These are phyloP conservation scores for Penicillium herquei DNA, from an alignment of 495 filamentous ascomycete species.

Conservation along the genomic window DNA sequence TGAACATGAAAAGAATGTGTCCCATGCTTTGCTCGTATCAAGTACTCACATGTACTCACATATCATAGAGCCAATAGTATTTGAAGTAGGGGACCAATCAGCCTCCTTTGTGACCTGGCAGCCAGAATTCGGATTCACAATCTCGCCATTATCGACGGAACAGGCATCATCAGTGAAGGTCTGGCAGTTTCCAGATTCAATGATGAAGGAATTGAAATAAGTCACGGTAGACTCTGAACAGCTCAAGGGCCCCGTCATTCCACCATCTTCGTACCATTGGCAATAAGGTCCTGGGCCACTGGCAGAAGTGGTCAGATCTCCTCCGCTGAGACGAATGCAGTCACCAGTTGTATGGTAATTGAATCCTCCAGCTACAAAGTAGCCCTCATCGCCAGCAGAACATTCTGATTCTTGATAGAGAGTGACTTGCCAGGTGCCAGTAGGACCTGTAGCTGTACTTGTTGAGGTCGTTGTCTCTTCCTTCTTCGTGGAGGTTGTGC, in stretches of 20 bases:
- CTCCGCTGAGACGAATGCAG: slow-evolving; percentile 1
- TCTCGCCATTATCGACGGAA: neutral
- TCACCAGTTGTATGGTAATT: slow-evolving; percentile 1
- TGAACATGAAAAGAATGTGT: neutral
- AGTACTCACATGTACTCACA: neutral
- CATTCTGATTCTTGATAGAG: neutral
- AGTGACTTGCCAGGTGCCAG: neutral
- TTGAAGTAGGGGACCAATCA: neutral
- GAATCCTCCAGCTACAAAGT: slow-evolving; percentile 8
- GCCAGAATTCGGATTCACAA: neutral
- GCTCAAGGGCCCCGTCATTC: neutral
- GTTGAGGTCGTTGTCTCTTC: neutral
- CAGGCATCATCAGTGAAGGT: neutral
- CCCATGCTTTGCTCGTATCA: neutral
- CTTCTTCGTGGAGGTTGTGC: neutral
- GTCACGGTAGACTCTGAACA: neutral
- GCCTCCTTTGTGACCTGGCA: neutral
- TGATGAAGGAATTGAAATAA: neutral
- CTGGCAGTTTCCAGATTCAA: neutral
- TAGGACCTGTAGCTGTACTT: neutral
- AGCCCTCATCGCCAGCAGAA: neutral
- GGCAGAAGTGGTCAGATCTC: neutral
- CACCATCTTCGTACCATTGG: slow-evolving; percentile 8
- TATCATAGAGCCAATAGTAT: neutral
- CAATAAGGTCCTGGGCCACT: slow-evolving; percentile 3